Base-by-base conservation (phyloP, 306 rosid genomes). In the Pterocarpus macrocarpus region DNA sequence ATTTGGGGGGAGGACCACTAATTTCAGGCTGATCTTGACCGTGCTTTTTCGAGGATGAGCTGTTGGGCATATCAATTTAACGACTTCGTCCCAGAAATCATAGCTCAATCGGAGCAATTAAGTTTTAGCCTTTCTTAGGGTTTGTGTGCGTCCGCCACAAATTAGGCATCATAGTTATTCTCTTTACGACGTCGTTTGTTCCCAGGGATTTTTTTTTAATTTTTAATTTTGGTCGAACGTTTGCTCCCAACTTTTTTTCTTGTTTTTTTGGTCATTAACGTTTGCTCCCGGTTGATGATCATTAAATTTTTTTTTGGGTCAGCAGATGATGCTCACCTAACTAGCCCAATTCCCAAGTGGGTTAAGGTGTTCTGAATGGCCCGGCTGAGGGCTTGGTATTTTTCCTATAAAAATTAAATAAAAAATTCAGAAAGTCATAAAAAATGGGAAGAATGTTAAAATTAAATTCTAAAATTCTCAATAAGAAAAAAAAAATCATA, bases 21-120 rank as follows among this genome's bases (percentile, higher is more conserved):
- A 59, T 63, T 80, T 85, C 86, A 39, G 88, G 81, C 28, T 89
- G 92, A 82, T 88, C 90, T 81, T 75, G 86, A 85, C 76, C 73
- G 64, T 85, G 59, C 47, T 75, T 86, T 78, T 76, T 82, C 58
- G 89, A 81, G 69, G 89, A 85, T 30, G 87, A 87, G 81, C 74
- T 82, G 34, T 72, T 86, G 78, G 44, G 82, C 92, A 87, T 87
- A 47, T 66, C 82, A 66, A 78, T 76, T 53, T 14, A 59, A 65
- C 45, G 76, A 63, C 36, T 73, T 76, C 62, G 59, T 73, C 87
- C 7, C 69, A 62, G 72, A 69, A 77, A 65, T 85, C 79, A 67
- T 78, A 79, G 74, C 65, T 43, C 73, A 80, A 85, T 61, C 83
- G 63, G 72, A 52, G 56, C 39, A 69, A 56, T 83, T 22, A 22